Conservation (phyloP, 1,284 basidiomycete genomes). For the Apiotrichum laibachii region DNA sequence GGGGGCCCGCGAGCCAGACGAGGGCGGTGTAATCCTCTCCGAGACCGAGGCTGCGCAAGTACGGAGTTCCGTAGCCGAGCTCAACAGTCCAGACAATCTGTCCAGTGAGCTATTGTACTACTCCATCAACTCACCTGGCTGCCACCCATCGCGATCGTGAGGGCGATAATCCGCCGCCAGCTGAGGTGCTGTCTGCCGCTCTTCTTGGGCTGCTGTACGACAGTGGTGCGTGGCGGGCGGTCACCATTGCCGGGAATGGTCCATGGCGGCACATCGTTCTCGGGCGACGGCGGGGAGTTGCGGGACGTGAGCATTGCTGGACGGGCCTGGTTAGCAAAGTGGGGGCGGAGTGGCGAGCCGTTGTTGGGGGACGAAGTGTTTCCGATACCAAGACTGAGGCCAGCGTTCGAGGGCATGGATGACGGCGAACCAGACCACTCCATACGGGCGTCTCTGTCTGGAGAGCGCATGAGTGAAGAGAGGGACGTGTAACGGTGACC, state of each 20-base stretch:
- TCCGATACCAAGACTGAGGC: neutral
- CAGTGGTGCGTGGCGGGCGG: neutral
- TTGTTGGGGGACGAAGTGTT: neutral
- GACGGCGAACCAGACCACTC: slow-evolving; percentile 2
- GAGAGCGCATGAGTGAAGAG: slow-evolving; percentile 30
- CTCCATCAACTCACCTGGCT: slow-evolving; percentile 61
- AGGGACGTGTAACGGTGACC: slow-evolving; percentile 34
- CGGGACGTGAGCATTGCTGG: neutral
- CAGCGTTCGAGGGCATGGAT: neutral
- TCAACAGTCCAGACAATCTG: slow-evolving; percentile 49
- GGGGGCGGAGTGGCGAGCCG: neutral
- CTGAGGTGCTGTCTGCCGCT: slow-evolving; percentile 16
- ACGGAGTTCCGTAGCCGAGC: slow-evolving; percentile 86
- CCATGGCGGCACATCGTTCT: neutral
- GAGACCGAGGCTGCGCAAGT: slow-evolving; percentile 81
- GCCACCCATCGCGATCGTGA: slow-evolving; percentile 62
- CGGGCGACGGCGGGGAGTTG: neutral
- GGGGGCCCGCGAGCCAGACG: slow-evolving; percentile 87
- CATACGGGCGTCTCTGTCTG: slow-evolving; percentile 9
- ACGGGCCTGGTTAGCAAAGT: neutral
- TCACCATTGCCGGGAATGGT: slow-evolving; percentile 9
- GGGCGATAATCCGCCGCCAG: slow-evolving; percentile 48
- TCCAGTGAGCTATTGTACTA: neutral
- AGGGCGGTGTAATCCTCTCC: slow-evolving; percentile 86
- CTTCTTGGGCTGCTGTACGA: neutral